A percentile compares a stretch with the other conserved stretches of the same genome.
phyloP scores from a whole-genome alignment of 169 alveolate genomes.

The Eimeria zaria region DNA sequence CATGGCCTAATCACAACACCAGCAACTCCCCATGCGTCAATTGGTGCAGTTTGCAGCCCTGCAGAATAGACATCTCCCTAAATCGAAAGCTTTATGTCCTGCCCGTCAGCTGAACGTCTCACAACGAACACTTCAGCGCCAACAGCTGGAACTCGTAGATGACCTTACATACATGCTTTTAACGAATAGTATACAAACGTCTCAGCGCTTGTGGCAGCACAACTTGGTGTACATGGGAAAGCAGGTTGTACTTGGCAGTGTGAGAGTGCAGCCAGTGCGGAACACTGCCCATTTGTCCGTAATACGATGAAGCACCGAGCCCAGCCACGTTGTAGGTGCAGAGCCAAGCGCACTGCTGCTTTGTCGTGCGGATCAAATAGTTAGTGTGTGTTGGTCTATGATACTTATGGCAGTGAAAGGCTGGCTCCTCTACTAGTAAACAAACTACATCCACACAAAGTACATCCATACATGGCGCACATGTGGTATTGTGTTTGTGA shows the following conservation, averaged over 20 bases:
- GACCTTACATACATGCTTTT: background rate
- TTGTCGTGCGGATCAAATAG: background rate
- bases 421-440: background rate
- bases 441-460: background rate
- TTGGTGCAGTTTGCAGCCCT: background rate
- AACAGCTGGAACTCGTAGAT: background rate
- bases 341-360: background rate
- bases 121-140: conserved; percentile 12
- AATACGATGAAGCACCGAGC: background rate
- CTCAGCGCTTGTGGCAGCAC: background rate
- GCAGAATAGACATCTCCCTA: background rate
- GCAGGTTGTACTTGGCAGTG: background rate
- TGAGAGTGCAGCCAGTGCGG: background rate
- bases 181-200: background rate
- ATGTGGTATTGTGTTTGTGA: background rate
- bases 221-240: background rate
- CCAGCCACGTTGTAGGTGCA: background rate
- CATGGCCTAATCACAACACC: background rate
- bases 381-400: background rate
- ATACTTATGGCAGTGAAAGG: background rate
- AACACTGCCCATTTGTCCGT: background rate
- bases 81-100: background rate
- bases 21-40: background rate
- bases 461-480: background rate
- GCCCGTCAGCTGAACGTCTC: background rate